Conservation (phyloP, 495 filamentous ascomycete species). For the Cercophora scortea region DNA sequence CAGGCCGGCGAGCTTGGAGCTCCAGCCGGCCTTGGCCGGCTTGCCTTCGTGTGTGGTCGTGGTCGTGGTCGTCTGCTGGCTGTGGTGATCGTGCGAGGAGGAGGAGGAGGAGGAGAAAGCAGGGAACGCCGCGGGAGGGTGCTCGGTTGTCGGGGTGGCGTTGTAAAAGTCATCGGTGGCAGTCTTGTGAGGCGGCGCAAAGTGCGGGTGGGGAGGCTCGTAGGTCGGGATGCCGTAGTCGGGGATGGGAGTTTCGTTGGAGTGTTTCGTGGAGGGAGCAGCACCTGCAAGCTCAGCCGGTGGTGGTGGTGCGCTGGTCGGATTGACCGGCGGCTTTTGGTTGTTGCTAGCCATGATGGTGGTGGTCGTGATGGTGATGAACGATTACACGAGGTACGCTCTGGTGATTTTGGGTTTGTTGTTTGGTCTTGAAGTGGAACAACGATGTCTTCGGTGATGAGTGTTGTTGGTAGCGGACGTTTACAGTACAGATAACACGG, state of each 20-base stretch:
- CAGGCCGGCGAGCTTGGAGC: slow-evolving; percentile 16
- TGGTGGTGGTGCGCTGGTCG: slow-evolving; percentile 5
- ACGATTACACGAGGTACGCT: background rate
- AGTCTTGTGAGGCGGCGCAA: slow-evolving; percentile 6
- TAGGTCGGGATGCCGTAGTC: slow-evolving; percentile 20
- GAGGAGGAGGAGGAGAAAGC: no score
- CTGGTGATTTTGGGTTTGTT: background rate
- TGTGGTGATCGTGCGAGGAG: no score
- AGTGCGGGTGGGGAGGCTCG: slow-evolving; percentile 19
- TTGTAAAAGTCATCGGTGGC: slow-evolving; percentile 19
- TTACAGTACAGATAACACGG: no score
- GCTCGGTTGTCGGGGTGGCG: slow-evolving; percentile 14
- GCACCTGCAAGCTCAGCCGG: slow-evolving; percentile 16
- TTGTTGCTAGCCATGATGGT: slow-evolving; percentile 2
- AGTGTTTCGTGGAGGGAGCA: slow-evolving; percentile 14
- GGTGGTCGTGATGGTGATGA: slow-evolving; percentile 8
- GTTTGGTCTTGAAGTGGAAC: background rate
- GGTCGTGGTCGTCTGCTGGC: background rate
- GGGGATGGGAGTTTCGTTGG: slow-evolving; percentile 21
- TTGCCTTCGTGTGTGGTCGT: slow-evolving; percentile 8
- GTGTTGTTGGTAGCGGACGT: no score
- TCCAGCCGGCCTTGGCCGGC: slow-evolving; percentile 13
- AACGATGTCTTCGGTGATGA: background rate
- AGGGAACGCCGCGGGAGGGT: slow-evolving; percentile 15
- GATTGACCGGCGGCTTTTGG: slow-evolving; percentile 6